These are phyloP conservation scores for Heritiera littoralis DNA, from an alignment of 345 rosid genomes.

Conservation along the genomic window DNA sequence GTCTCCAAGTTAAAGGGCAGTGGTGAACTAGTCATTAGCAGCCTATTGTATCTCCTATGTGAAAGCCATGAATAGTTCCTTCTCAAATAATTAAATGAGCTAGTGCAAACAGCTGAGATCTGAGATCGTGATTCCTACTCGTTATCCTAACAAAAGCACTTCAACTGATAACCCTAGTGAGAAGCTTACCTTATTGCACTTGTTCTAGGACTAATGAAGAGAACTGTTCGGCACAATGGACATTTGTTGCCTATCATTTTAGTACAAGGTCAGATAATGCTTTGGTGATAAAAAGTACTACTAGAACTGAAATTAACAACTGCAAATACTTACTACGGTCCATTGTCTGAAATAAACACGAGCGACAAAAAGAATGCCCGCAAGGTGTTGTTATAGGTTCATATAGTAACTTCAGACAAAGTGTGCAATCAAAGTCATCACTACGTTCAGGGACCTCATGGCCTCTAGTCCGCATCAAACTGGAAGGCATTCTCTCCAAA, in stretches of 20 bases:
- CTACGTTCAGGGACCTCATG: constrained; percentile 58
- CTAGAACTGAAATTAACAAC: constrained; percentile 17
- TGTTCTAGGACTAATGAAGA: constrained; percentile 82
- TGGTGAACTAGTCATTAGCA: neutral
- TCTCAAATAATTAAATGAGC: constrained; percentile 16
- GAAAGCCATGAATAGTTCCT: constrained; percentile 6
- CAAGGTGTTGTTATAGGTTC: constrained; percentile 94
- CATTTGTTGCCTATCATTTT: constrained; percentile 82
- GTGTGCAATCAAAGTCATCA: constrained; percentile 91
- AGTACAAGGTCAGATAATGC: constrained; percentile 21
- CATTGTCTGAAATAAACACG: constrained; percentile 92
- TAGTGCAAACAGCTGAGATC: neutral
- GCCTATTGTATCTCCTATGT: constrained; percentile 15
- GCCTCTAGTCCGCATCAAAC: constrained; percentile 37
- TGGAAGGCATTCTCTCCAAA: constrained; percentile 48
- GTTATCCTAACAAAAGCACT: constrained; percentile 13
- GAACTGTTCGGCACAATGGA: constrained; percentile 89
- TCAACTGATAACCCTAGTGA: neutral
- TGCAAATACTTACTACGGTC: constrained; percentile 66
- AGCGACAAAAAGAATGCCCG: constrained; percentile 94
- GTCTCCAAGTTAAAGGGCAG: neutral
- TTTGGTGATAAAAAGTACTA: constrained; percentile 15
- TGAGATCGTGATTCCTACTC: neutral
- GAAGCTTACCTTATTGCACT: constrained; percentile 75
- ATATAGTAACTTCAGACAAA: constrained; percentile 82